Evolutionary conservation across 2,329 filamentous ascomycete genomes (phyloP), one percentile per base, ranked within the genome.

Genomic region (Albifimbria verrucaria): DNA sequence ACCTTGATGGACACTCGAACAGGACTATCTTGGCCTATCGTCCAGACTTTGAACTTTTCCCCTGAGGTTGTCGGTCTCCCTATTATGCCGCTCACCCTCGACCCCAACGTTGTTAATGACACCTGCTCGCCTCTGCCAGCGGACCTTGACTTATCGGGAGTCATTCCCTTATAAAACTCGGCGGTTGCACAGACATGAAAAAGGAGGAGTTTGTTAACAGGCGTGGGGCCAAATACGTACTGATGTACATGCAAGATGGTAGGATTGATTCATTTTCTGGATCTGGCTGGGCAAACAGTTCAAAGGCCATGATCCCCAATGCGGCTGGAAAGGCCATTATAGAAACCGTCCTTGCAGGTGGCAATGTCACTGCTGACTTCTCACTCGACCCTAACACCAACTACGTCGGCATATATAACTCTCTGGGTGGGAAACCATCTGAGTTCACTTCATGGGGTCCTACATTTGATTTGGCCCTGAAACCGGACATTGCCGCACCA

Each of bases 381-480:
- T 47, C 54, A 2, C 26, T 49, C 39, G 51, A 58, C 24, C 56
- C 62, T 49, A 57, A 62, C 25, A 48, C 46, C 2, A 59, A 66
- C 45, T 55, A 62, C 1, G 57, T 64, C 12, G 58, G 55, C 10
- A 45, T 66, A 24, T 55, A 59, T 12, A 58, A 63, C 42, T 47
- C 62, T 0, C 55, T 58, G 2, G 73, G 68, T n/a, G 72, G 70
- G 4, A 68, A 66, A 18, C 61, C 75, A 7, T 70, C 65, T 52
- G 62, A 59, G 1, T 77, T 68, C 56, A 75, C 70, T 17, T 68
- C 68, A 7, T 78, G 75, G 74, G 75, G 75, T 6, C 72, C 70
- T 3, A 71, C 65, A 2, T 72, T 71, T 52, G 75, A 78, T 49
- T 64, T 76, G 9, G 64, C 68, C 28, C 62, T 76, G 51, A 76